Evolutionary conservation across 192 early-diverging fungal species (phyloP), one percentile per base, ranked within the genome.

Genomic region (Tieghemiomyces parasiticus): DNA sequence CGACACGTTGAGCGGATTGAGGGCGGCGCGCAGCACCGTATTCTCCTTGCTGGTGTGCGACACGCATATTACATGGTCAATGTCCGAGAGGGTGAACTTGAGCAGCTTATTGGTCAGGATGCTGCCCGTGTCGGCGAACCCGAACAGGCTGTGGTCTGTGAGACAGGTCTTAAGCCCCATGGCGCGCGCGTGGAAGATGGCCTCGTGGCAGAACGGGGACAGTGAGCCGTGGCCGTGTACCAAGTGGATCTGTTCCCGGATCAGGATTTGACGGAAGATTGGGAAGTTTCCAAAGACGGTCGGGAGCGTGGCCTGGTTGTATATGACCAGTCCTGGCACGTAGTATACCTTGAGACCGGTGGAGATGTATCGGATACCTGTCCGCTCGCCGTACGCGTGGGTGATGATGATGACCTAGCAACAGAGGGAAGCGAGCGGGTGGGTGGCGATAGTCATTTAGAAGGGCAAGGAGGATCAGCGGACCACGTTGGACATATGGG

Each of bases 1-100:
- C 3, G 88, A 91, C 4, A 99, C 95, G 60, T 83, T 80, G 59
- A 77, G 71, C 12, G 95, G 95, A 38, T 90, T 85, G 24, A 99
- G 76, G 6, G 88, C 84, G 1, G 92, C 95, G 22, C 95, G 76
- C 29, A 99, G 70, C 12, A 99, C 95, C 1, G 95, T 99, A 71
- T 99, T 99, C 71, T 97, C 95, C 71, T 96, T 99, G 76, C 93
- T 93, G 61, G 95, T 99, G 71, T 97, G 88, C 24, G 92, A 95
- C 20, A 99, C 95, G 63, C 95, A 99, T 46, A 99, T 93, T 26
- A 94, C 92, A 69, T 96, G 93, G 59, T 93, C 87, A 32, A 97
- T 80, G 61, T 99, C 95, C n/a, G 88, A 90, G 28, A 99, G 67
- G 4, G 94, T 94, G 59, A 95, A 97, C 60, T 99, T 96, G 14